A percentile compares a stretch with the other conserved stretches of the same genome.
Conservation (phyloP, 23 red algal genomes). For the Gracilaria caudata region DNA sequence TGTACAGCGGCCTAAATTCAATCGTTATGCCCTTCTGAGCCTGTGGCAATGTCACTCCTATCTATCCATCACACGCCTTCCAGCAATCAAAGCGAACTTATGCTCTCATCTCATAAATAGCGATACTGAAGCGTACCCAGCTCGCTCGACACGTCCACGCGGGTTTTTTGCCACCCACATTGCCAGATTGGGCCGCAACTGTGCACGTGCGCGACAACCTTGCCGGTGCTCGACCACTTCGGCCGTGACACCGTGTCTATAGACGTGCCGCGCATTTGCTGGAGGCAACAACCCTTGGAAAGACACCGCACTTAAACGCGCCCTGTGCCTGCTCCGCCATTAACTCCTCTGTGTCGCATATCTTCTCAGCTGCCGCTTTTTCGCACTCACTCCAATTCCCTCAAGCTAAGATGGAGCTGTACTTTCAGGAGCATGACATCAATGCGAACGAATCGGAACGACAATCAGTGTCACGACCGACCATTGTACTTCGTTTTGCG, state of each 20-base stretch:
- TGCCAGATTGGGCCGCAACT: not conserved
- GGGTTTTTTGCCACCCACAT: not conserved
- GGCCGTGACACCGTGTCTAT: not conserved
- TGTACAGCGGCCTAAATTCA: too few species aligned
- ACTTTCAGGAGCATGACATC: slow-evolving; percentile 51
- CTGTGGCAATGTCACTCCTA: too few species aligned
- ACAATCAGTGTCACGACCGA: not conserved
- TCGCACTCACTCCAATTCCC: not conserved
- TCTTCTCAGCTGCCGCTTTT: not conserved
- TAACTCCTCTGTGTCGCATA: not conserved
- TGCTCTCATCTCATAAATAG: too few species aligned
- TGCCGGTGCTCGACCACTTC: not conserved
- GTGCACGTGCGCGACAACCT: not conserved
- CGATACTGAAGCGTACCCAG: too few species aligned
- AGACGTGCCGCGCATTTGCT: not conserved
- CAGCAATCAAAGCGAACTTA: too few species aligned
- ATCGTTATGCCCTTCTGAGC: too few species aligned
- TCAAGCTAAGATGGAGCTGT: slow-evolving; percentile 30
- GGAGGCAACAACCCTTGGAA: not conserved
- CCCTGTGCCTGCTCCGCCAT: not conserved
- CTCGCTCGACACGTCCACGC: not conserved
- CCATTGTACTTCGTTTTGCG: slow-evolving; percentile 6
- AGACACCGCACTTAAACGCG: not conserved
- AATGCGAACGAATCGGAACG: not conserved
- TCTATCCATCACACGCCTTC: too few species aligned